A percentile compares a stretch with the other conserved stretches of the same genome.
Evolutionary conservation across 441 rosid genomes (phyloP).

Genomic region (Gossypium davidsonii): DNA sequence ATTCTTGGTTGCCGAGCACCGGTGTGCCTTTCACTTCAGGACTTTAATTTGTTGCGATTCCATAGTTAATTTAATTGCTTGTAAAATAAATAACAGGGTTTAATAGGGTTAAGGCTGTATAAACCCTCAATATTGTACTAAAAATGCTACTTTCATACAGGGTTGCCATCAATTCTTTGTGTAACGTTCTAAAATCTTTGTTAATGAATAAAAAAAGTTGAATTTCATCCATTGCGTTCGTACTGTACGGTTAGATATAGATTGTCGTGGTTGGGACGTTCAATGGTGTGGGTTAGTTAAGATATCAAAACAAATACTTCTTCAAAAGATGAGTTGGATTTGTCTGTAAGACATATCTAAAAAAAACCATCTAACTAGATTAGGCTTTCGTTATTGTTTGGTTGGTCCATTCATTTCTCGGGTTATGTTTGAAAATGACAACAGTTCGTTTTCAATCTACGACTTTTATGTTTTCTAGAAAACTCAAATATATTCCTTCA

Average conservation of each 20-base stretch:
- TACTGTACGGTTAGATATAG: neutral
- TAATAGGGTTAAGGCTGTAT: neutral
- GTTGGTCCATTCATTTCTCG: neutral
- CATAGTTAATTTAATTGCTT: neutral
- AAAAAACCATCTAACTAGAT: neutral
- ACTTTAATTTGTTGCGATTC: constrained; percentile 22
- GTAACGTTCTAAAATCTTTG: neutral
- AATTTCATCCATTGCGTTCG: neutral
- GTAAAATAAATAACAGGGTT: neutral
- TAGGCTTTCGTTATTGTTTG: neutral
- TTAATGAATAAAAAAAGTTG: neutral
- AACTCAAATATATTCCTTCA: neutral
- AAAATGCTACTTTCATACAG: neutral
- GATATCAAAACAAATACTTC: neutral
- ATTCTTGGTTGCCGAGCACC: constrained; percentile 47
- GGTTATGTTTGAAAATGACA: neutral
- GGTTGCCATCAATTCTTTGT: neutral
- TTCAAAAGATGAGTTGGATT: neutral
- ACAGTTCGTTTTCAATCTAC: neutral
- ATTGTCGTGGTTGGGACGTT: neutral
- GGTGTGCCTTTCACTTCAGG: constrained; percentile 47
- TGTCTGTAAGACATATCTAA: neutral
- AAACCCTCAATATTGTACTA: neutral
- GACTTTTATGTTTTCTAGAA: neutral
- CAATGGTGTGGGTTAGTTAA: neutral